Percentiles rank a stretch among this genome's conserved stretches.
Evolutionary conservation across 2,329 filamentous ascomycete species (phyloP).

Genomic region (Scytalidium lignicola): DNA sequence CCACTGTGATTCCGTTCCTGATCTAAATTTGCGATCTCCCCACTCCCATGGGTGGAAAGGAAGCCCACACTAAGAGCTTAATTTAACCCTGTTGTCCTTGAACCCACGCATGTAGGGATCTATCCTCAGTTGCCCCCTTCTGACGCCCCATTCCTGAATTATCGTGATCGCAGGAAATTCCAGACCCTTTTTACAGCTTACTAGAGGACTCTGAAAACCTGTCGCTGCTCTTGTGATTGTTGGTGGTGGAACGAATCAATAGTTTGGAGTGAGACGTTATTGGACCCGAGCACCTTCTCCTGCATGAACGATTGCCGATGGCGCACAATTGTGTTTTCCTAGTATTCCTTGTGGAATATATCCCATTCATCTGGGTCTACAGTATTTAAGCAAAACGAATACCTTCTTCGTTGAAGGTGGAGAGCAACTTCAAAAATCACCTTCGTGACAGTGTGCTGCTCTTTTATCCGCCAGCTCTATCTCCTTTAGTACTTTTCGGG

Average conservation of each 20-base stretch:
- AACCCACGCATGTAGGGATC: too few relatives aligned
- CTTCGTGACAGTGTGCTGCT: slow-evolving; percentile 83
- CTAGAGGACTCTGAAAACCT: background rate
- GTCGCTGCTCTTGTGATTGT: background rate
- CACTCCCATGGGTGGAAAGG: too few relatives aligned
- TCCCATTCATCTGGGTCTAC: background rate
- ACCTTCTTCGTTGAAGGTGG: slow-evolving; percentile 82
- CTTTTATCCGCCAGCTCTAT: slow-evolving; percentile 78
- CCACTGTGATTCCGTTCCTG: too few relatives aligned
- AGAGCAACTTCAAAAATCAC: slow-evolving; percentile 80
- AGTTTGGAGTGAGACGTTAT: background rate
- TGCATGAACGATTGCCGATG: background rate
- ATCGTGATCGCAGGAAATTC: background rate
- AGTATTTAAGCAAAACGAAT: slow-evolving; percentile 66
- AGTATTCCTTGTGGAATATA: background rate
- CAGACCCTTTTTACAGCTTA: background rate
- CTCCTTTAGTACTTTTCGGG: slow-evolving; percentile 76
- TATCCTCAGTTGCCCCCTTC: too few relatives aligned
- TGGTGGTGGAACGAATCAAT: background rate
- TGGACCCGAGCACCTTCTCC: background rate
- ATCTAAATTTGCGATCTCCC: too few relatives aligned
- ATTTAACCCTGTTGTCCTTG: too few relatives aligned
- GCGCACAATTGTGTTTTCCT: background rate
- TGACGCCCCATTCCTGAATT: too few relatives aligned
- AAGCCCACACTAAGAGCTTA: too few relatives aligned